phyloP scores from a whole-genome alignment of 805 yeast genomes.

The Candida odintsovae region DNA sequence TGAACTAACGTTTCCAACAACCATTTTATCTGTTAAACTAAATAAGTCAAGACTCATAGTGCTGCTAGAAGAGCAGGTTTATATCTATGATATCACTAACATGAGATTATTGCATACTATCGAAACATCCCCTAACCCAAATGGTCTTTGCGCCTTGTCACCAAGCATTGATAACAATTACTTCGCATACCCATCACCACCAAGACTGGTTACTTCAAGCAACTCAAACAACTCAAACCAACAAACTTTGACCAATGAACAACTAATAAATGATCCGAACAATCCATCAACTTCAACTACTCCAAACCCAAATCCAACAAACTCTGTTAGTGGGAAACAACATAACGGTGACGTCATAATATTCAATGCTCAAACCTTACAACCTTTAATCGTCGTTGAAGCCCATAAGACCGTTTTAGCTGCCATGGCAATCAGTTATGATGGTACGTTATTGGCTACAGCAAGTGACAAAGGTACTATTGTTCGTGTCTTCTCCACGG shows the following conservation, averaged over 20 bases:
- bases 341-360: constrained; percentile 62
- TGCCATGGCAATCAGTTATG: constrained; percentile 54
- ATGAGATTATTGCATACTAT: constrained; percentile 58
- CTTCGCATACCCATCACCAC: constrained; percentile 75
- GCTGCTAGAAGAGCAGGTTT: constrained; percentile 56
- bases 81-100: constrained; percentile 66
- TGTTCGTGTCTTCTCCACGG: constrained; percentile 59
- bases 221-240: constrained; percentile 14
- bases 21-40: constrained; percentile 54
- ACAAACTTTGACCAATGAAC: constrained; percentile 3
- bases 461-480: constrained; percentile 78
- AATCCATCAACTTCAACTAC: not conserved
- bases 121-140: constrained; percentile 40
- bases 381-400: constrained; percentile 62
- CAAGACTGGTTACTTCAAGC: constrained; percentile 34
- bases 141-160: constrained; percentile 60
- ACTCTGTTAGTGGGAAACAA: constrained; percentile 24
- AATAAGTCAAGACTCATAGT: constrained; percentile 63
- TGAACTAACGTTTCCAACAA: constrained; percentile 63
- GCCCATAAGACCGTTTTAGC: constrained; percentile 71
- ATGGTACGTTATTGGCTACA: constrained; percentile 64
- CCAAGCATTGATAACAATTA: constrained; percentile 44
- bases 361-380: constrained; percentile 54
- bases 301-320: not conserved
- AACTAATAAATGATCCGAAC: constrained; percentile 1